Evolutionary conservation across 2,329 filamentous ascomycete genomes (phyloP).

Genomic region (Nothophaeocryptopus gaeumannii): DNA sequence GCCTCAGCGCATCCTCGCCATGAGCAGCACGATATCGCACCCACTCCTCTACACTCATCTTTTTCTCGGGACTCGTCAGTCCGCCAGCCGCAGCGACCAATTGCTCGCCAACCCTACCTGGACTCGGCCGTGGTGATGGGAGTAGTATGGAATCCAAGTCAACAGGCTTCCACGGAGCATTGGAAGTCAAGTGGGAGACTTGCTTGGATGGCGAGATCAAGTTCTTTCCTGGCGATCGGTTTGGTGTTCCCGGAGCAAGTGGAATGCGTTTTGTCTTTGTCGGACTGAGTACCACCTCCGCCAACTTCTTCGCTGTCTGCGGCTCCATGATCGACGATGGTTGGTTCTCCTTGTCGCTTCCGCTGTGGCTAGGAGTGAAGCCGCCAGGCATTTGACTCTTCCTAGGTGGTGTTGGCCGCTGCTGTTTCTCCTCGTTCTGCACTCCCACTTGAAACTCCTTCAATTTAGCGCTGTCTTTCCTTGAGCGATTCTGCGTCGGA

Average conservation of each 20-base stretch:
- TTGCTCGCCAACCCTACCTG: conserved; percentile 25
- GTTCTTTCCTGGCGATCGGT: conserved; percentile 27
- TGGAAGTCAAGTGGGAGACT: conserved; percentile 50
- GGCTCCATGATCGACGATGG: conserved; percentile 33
- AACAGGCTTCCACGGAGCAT: conserved; percentile 65
- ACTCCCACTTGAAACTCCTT: conserved; percentile 24
- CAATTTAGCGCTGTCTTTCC: conserved; percentile 23
- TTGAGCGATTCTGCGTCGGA: conserved; percentile 29
- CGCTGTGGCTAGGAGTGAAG: conserved; percentile 27
- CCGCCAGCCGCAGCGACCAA: conserved; percentile 51
- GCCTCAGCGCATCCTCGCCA: conserved; percentile 74
- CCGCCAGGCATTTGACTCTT: conserved; percentile 13
- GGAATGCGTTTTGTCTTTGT: conserved; percentile 40
- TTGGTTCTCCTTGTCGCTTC: conserved; percentile 41
- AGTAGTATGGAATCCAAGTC: conserved; percentile 73
- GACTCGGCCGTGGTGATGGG: conserved; percentile 38
- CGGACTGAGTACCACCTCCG: conserved; percentile 24
- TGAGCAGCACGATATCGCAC: conserved; percentile 75
- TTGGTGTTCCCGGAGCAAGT: conserved; percentile 42
- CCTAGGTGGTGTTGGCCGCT: conserved; percentile 10
- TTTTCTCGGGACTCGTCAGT: conserved; percentile 72
- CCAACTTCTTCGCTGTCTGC: conserved; percentile 33
- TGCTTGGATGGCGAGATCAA: conserved; percentile 42
- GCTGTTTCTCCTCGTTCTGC: conserved; percentile 15
- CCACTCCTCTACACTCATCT: conserved; percentile 94